phyloP scores from a whole-genome alignment of 2,329 filamentous ascomycete species.

The Fusarium nodosum region DNA sequence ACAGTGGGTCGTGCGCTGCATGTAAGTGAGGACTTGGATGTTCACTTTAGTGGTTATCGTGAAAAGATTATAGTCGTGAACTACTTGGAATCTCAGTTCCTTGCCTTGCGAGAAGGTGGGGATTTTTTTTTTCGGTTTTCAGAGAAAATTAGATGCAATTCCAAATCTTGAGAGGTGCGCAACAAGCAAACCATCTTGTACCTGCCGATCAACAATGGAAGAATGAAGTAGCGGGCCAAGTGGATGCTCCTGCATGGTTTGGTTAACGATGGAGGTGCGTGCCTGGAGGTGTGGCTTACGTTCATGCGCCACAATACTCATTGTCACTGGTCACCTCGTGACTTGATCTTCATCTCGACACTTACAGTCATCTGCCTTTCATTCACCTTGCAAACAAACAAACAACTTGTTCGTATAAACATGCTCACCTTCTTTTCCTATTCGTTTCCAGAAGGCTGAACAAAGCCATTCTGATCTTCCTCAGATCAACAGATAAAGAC shows the following conservation, averaged over 20 bases:
- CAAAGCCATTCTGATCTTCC: slow-evolving; percentile 9
- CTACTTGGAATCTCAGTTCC: background rate
- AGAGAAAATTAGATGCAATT: background rate
- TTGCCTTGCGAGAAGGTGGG: background rate
- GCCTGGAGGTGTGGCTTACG: slow-evolving; percentile 46
- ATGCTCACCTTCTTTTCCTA: slow-evolving; percentile 19
- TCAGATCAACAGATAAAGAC: slow-evolving; percentile 14
- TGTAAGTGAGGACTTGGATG: slow-evolving; percentile 8
- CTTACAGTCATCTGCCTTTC: slow-evolving; percentile 47
- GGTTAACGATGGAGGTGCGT: slow-evolving; percentile 25
- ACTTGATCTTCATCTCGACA: slow-evolving; percentile 44
- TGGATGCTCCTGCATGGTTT: slow-evolving; percentile 26
- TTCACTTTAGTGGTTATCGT: background rate
- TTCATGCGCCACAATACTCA: slow-evolving; percentile 44
- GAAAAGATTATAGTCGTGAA: background rate
- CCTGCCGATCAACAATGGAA: slow-evolving; percentile 15
- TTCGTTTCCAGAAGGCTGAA: slow-evolving; percentile 23
- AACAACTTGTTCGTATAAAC: slow-evolving; percentile 27
- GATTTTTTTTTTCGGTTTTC: background rate
- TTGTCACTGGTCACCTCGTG: slow-evolving; percentile 45
- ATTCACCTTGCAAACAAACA: slow-evolving; percentile 29
- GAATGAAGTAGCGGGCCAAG: background rate
- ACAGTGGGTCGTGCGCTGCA: slow-evolving; percentile 29
- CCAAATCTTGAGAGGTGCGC: background rate
- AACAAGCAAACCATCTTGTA: slow-evolving; percentile 1